phyloP scores from a whole-genome alignment of 2,329 filamentous ascomycete genomes.

The Trichophyton mentagrophytes region DNA sequence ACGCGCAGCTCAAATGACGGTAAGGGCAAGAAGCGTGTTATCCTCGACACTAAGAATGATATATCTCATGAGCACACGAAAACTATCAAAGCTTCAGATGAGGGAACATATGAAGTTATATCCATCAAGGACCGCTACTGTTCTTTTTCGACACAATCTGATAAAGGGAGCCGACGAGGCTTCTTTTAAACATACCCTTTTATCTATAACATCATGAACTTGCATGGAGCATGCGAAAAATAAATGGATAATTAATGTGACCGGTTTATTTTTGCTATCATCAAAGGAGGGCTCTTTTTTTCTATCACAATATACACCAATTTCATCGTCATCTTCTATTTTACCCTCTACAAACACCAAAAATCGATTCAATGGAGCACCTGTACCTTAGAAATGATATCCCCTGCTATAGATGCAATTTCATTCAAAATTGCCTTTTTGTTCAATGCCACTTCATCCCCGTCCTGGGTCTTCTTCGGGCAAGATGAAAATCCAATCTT shows the following conservation, averaged over 20 bases:
- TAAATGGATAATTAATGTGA: background rate
- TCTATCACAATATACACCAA: background rate
- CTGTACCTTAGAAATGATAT: slow-evolving; percentile 57
- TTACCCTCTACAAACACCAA: background rate
- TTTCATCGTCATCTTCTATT: background rate
- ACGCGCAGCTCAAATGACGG: slow-evolving; percentile 76
- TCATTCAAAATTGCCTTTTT: slow-evolving; percentile 31
- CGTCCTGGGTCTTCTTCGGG: slow-evolving; percentile 10
- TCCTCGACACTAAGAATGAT: slow-evolving; percentile 86
- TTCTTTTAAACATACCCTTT: background rate
- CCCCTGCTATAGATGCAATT: slow-evolving; percentile 42
- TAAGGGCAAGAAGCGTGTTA: slow-evolving; percentile 61
- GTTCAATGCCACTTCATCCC: slow-evolving; percentile 25
- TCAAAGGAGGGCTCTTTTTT: background rate
- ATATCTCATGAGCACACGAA: slow-evolving; percentile 69
- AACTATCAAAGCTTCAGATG: slow-evolving; percentile 71
- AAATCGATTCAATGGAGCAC: slow-evolving; percentile 19
- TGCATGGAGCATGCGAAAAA: background rate
- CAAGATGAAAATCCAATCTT: slow-evolving; percentile 28
- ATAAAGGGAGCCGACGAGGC: background rate
- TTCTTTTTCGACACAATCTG: slow-evolving; percentile 59
- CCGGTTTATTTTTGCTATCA: background rate
- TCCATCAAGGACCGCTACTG: slow-evolving; percentile 91
- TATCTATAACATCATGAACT: background rate
- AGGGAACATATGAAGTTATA: slow-evolving; percentile 95